A percentile compares a stretch with the other conserved stretches of the same genome.
Evolutionary conservation across 805 yeast genomes (phyloP).

Genomic region (Candida glaebosa): DNA sequence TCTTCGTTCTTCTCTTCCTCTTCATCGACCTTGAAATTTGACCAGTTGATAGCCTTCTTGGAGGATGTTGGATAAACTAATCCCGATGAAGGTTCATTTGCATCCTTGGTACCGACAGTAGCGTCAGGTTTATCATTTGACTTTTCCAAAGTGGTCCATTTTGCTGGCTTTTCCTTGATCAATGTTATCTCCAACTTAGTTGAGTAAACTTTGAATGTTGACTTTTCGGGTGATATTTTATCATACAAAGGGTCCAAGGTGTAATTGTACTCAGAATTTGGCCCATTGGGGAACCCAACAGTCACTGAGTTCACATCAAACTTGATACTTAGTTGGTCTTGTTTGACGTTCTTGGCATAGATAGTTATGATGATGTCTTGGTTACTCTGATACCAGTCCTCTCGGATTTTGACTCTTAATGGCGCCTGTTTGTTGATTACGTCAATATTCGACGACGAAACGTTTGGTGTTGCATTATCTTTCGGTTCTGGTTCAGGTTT

Average conservation of each 20-base stretch:
- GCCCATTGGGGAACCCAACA: conserved; percentile 46
- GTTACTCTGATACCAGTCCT: conserved; percentile 60
- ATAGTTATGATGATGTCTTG: conserved; percentile 60
- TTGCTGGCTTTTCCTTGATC: conserved; percentile 38
- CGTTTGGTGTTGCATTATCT: background rate
- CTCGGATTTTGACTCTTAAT: conserved; percentile 31
- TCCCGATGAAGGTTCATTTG: conserved; percentile 11
- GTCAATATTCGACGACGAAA: conserved; percentile 23
- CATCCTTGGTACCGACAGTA: conserved; percentile 6
- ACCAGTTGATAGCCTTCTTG: conserved; percentile 66
- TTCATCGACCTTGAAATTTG: conserved; percentile 42
- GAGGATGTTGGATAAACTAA: conserved; percentile 61
- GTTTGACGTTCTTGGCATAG: conserved; percentile 64
- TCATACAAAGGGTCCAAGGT: conserved; percentile 51
- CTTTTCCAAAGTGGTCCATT: conserved; percentile 57
- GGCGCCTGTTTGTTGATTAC: conserved; percentile 40
- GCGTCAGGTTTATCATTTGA: conserved; percentile 12
- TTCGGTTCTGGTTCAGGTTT: background rate
- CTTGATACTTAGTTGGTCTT: conserved; percentile 41
- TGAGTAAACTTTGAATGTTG: conserved; percentile 51
- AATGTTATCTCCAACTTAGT: conserved; percentile 76
- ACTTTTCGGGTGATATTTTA: conserved; percentile 44
- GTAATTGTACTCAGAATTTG: conserved; percentile 56
- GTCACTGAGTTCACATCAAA: conserved; percentile 33
- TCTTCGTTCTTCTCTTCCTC: conserved; percentile 47